Base-by-base conservation (phyloP, 2,329 filamentous ascomycete species). In the Ceratocystis smalleyi region DNA sequence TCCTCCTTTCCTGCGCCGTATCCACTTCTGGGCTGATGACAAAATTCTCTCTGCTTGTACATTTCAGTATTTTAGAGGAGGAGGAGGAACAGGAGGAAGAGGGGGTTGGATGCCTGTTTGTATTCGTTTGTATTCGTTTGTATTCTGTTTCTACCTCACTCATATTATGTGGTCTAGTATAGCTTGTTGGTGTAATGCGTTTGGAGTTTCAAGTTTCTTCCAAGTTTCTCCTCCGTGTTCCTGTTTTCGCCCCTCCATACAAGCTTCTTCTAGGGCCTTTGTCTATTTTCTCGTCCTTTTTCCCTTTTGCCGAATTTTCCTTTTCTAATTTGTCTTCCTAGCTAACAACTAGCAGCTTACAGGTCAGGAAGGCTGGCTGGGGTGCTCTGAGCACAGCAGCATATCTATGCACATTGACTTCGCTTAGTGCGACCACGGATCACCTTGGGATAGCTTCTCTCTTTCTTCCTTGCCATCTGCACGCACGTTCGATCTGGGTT, bases 371-470 rank as follows among this genome's bases (percentile, higher is more conserved):
- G 19, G 54, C 30, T n/a, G 7, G 54, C 54, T 15, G 24, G 54
- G 32, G 54, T 51, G 47, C 22, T 51, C 35, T 51, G 22, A 15
- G 47, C 47, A 27, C 47, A 51, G 15, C 47, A n/a, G 17, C 3
- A 24, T 51, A 51, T 51, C 47, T 51, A 51, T 51, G 47, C 47
- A 57, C 54, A 27, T 35, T 35, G 30, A 57, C 27, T 35, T 57
- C 54, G 54, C 54, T 57, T 57, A 57, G 54, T 57, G 15, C 54
- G 19, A 35, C 54, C 54, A 57, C 54, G 54, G 54, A 57, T 57
- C 54, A 35, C 54, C 30, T 57, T 57, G 15, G 54, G 54, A 57
- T 57, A 35, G 24, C 24, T 19, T 57, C 27, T 35, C 32, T 57
- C 30, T 57, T 57, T 15, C 54, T 57, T 57, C 27, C 54, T 35